Conservation (phyloP, 2,329 filamentous ascomycete genomes). For the Scorias spongiosa region DNA sequence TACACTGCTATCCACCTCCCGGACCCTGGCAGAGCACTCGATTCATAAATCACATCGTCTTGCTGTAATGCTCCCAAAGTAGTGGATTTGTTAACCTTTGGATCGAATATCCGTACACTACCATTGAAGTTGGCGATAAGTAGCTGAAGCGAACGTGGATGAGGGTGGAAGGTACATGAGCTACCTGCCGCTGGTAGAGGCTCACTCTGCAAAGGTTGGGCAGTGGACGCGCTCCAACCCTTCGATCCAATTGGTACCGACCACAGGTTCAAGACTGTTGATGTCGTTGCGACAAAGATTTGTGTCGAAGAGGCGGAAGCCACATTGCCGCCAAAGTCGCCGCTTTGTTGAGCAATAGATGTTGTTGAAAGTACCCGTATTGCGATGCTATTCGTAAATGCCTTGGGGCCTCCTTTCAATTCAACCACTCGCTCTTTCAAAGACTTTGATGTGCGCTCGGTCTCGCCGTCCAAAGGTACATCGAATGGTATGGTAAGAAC, state of each 20-base stretch:
- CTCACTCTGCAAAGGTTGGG: conserved; percentile 2
- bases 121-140: conserved; percentile 41
- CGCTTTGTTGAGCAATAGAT: conserved; percentile 2
- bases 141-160: conserved; percentile 21
- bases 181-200: conserved; percentile 6
- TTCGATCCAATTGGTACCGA: conserved; percentile 9
- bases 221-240: conserved; percentile 3
- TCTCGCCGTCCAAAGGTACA: conserved; percentile 32
- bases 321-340: conserved; percentile 4
- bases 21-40: no score
- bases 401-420: background rate
- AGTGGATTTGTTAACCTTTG: conserved; percentile 6
- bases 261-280: conserved; percentile 10
- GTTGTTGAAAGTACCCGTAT: conserved; percentile 3
- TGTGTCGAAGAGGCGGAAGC: conserved; percentile 1
- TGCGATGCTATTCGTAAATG: background rate
- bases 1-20: no score
- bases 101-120: conserved; percentile 42
- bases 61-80: no score
- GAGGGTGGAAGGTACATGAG: conserved; percentile 14
- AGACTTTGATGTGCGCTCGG: conserved; percentile 13
- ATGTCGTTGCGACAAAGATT: background rate
- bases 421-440: background rate
- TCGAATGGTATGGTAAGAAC: conserved; percentile 39
- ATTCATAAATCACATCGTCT: no score